Percentiles rank a stretch among this genome's conserved stretches.
Evolutionary conservation across 495 filamentous ascomycete species (phyloP).

Genomic region (Lindgomyces ingoldianus): DNA sequence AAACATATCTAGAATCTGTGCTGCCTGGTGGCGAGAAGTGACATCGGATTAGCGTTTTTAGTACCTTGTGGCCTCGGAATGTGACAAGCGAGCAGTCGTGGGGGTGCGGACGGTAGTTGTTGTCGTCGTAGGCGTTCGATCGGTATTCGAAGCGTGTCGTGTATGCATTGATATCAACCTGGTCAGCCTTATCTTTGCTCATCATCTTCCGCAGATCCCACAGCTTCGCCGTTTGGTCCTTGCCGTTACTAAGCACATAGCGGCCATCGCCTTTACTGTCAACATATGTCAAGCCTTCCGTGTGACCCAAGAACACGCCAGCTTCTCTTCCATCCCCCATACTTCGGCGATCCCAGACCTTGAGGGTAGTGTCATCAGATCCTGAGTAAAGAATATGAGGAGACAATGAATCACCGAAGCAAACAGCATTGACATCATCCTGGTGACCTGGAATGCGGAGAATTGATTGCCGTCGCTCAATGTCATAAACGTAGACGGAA

Average conservation of each 20-base stretch:
- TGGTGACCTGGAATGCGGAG: constrained; percentile 76
- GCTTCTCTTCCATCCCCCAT: constrained; percentile 86
- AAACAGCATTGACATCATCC: constrained; percentile 95
- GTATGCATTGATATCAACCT: constrained; percentile 55
- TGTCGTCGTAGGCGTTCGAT: constrained; percentile 66
- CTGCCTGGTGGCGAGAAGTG: constrained; percentile 91
- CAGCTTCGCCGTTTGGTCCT: constrained; percentile 96
- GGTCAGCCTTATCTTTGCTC: constrained; percentile 63
- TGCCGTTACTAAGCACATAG: constrained; percentile 90
- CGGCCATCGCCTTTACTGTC: constrained; percentile 95
- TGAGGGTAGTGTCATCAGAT: constrained; percentile 89
- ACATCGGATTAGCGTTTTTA: constrained; percentile 88
- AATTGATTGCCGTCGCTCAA: constrained; percentile 72
- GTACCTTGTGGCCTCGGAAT: constrained; percentile 83
- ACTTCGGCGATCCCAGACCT: constrained; percentile 93
- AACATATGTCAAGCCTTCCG: constrained; percentile 91
- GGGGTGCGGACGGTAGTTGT: constrained; percentile 71
- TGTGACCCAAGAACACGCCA: constrained; percentile 91
- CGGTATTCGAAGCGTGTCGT: constrained; percentile 86
- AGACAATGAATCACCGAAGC: constrained; percentile 84
- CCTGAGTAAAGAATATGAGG: constrained; percentile 97
- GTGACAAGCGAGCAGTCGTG: constrained; percentile 92
- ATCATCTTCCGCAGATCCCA: constrained; percentile 92
- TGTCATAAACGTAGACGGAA: constrained; percentile 89
- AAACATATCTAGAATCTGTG: constrained; percentile 90